These are phyloP conservation scores for Spirogloea muscicola DNA, from an alignment of 139 green algal species.

Conservation along the genomic window DNA sequence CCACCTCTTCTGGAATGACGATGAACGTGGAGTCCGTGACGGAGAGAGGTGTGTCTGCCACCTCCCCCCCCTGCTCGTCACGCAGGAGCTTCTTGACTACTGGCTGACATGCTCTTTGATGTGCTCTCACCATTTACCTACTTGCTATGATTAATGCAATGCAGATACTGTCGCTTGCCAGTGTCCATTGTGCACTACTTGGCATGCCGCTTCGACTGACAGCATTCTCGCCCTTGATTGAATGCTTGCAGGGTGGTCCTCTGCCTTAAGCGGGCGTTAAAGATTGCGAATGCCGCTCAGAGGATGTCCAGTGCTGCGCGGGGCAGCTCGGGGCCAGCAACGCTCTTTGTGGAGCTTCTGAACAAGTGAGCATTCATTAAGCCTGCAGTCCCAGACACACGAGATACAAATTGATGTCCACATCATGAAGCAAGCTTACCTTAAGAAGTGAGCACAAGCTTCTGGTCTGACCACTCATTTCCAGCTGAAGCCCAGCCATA, in stretches of 20 bases:
- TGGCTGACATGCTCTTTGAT: too few species aligned
- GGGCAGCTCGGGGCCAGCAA: conserved; percentile 36
- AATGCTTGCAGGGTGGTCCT: conserved; percentile 60
- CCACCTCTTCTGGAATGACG: conserved; percentile 80
- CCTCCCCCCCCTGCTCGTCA: too few species aligned
- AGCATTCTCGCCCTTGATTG: not conserved
- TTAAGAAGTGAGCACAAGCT: too few species aligned
- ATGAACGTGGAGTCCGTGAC: conserved; percentile 29
- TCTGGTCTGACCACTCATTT: too few species aligned
- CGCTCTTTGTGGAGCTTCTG: conserved; percentile 78
- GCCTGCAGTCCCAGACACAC: too few species aligned
- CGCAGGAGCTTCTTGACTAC: too few species aligned
- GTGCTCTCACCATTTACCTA: too few species aligned
- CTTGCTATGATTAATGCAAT: not conserved
- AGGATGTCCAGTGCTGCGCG: conserved; percentile 57
- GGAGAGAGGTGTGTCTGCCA: conserved; percentile 32
- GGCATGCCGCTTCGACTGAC: not conserved
- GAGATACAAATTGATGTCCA: too few species aligned
- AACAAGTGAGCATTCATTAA: conserved; percentile 74
- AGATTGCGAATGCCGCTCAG: conserved; percentile 72
- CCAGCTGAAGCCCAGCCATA: too few species aligned
- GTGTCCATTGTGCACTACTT: not conserved
- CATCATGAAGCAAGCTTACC: too few species aligned
- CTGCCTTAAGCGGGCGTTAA: conserved; percentile 74
- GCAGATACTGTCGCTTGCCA: not conserved